These are phyloP conservation scores for Trichosporon sp. DNA, from an alignment of 1,284 basidiomycete species.

Conservation along the genomic window DNA sequence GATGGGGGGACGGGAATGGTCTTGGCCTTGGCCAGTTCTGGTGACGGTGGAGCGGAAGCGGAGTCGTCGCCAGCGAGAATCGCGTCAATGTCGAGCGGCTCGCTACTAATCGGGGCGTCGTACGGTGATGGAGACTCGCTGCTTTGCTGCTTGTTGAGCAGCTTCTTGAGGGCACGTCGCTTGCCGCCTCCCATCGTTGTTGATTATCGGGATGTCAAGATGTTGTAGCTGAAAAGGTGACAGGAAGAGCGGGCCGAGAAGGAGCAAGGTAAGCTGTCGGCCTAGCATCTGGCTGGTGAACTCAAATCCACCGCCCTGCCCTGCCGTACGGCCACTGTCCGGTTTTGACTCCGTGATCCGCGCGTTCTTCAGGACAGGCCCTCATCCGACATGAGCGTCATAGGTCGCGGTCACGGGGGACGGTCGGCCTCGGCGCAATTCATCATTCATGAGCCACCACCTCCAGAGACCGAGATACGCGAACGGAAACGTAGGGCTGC, in stretches of 20 bases:
- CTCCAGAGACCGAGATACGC: background rate
- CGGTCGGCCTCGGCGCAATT: background rate
- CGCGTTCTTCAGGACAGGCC: background rate
- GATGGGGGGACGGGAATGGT: background rate
- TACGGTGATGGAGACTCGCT: slow-evolving; percentile 16
- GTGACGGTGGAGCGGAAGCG: slow-evolving; percentile 11
- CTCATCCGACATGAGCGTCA: background rate
- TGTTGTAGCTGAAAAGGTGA: background rate
- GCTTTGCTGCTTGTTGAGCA: slow-evolving; percentile 33
- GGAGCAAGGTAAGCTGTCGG: background rate
- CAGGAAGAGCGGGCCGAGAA: background rate
- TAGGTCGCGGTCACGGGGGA: background rate
- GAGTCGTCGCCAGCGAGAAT: slow-evolving; percentile 12
- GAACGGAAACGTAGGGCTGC: background rate
- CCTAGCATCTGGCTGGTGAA: background rate
- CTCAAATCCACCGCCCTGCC: slow-evolving; percentile 1
- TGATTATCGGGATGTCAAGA: slow-evolving; percentile 12
- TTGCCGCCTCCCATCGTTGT: slow-evolving; percentile 52
- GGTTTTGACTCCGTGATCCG: slow-evolving; percentile 11
- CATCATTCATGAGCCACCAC: background rate
- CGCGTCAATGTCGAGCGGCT: slow-evolving; percentile 16
- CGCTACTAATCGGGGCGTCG: slow-evolving; percentile 12
- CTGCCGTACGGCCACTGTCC: background rate
- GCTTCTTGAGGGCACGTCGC: slow-evolving; percentile 53
- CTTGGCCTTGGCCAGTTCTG: slow-evolving; percentile 4